Base-by-base conservation (phyloP, 805 yeast genomes). In the Barnettozyma wickerhamii region DNA sequence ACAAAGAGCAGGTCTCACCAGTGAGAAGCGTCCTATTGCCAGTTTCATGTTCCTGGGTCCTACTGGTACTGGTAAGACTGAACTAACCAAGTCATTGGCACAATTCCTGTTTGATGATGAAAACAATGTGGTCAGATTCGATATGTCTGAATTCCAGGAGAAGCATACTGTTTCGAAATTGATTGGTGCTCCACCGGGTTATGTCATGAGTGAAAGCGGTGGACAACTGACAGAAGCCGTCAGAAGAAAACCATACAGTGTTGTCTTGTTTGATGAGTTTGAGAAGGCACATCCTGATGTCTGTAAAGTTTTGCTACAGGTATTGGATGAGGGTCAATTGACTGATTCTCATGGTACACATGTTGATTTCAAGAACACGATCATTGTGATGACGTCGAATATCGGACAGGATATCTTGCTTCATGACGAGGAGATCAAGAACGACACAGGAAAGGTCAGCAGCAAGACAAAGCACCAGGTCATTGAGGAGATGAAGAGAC, bases 11-110 rank as follows among this genome's bases (percentile, higher is more conserved):
- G 99, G 99, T 1, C 75, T 91, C 45, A 91, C 98, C 9, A 84
- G 86, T 60, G 96, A 89, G 48, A 85, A 85, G 63, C 76, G 97
- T 46, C 99, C 99, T 6, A 90, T 91, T 53, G 98, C 97, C 1
- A 84, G 95, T 41, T 93, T 93, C 63, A 83, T 91, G 84, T 93
- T 93, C 64, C 70, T 93, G 50, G 99, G 99, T 18, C 98, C 99
- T 40, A 93, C 99, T 0, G 99, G 99, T 66, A 91, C 98, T 0
- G 99, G 99, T 66, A 91, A 91, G 64, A 93, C 99, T 1, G 98
- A 93, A 62, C 72, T 93, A 38, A 90, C 97, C 7, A 91, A 93
- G 62, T 81, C 95, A 0, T 72, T 91, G 42, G 96, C 98, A 2
- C 89, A 88, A 53, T 93, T 93, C 54, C 64, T 91, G 53, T 93